Conservation (phyloP, 2,329 filamentous ascomycete genomes). For the Diplocarpon mali region DNA sequence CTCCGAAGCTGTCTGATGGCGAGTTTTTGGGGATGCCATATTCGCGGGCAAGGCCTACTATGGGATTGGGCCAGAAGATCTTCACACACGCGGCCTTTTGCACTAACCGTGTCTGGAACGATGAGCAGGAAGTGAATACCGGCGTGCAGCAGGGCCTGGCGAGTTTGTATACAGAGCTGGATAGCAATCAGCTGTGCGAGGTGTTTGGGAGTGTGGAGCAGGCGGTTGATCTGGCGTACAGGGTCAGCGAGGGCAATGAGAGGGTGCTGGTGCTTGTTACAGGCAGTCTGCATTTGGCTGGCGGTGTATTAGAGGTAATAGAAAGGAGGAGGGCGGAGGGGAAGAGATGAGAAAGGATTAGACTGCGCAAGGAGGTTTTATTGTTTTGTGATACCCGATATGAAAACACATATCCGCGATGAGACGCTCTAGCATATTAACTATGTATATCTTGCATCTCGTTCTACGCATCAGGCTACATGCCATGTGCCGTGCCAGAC, state of each 20-base stretch:
- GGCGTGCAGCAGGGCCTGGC: conserved; percentile 60
- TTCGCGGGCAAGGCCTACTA: not conserved
- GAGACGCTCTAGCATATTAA: too few relatives aligned
- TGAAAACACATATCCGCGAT: not conserved
- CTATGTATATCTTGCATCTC: too few relatives aligned
- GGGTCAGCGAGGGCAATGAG: conserved; percentile 26
- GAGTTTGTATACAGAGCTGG: conserved; percentile 43
- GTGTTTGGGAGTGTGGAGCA: conserved; percentile 61
- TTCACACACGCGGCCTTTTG: conserved; percentile 75
- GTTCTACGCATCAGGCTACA: too few relatives aligned
- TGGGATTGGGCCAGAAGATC: conserved; percentile 10
- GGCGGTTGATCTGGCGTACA: conserved; percentile 42
- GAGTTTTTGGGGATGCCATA: too few relatives aligned
- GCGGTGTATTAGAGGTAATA: conserved; percentile 63
- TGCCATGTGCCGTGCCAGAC: too few relatives aligned
- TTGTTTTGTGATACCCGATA: not conserved
- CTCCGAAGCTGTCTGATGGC: too few relatives aligned
- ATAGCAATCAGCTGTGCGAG: conserved; percentile 34
- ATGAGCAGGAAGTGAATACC: conserved; percentile 31
- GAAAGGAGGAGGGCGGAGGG: conserved; percentile 3
- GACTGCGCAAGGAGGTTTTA: too few relatives aligned
- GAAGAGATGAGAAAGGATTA: not conserved
- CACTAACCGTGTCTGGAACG: conserved; percentile 56
- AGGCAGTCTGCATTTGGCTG: conserved; percentile 76
- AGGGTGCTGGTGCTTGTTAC: conserved; percentile 61